phyloP scores from a whole-genome alignment of 2,329 filamentous ascomycete genomes.

The Curvularia lunata region DNA sequence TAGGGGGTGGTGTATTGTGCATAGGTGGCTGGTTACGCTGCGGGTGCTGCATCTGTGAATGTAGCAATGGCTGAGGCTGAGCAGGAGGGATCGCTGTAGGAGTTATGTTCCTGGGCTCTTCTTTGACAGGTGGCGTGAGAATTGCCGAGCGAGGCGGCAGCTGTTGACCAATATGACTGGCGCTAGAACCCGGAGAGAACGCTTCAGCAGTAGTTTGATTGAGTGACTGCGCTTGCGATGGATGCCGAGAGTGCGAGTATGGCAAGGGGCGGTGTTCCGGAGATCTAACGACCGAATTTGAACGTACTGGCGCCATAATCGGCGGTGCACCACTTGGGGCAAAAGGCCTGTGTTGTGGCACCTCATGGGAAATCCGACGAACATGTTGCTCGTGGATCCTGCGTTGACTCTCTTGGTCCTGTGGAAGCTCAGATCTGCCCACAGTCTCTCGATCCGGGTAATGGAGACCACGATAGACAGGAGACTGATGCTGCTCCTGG shows the following conservation, averaged over 20 bases:
- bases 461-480: conserved; percentile 32
- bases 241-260: conserved; percentile 38
- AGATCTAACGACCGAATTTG: conserved; percentile 34
- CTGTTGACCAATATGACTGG: conserved; percentile 29
- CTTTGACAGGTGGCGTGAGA: conserved; percentile 44
- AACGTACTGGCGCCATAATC: conserved; percentile 36
- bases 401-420: conserved; percentile 40
- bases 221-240: conserved; percentile 34
- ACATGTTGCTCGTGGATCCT: conserved; percentile 37
- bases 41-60: conserved; percentile 32
- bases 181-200: conserved; percentile 27
- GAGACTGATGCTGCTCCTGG: conserved; percentile 38
- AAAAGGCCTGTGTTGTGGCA: conserved; percentile 36
- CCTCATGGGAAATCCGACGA: conserved; percentile 43
- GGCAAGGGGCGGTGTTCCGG: conserved; percentile 42
- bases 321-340: conserved; percentile 26
- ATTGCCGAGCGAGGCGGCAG: conserved; percentile 32
- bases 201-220: conserved; percentile 31
- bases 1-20: conserved; percentile 27
- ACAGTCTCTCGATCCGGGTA: conserved; percentile 39
- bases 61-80: conserved; percentile 28
- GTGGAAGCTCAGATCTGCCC: conserved; percentile 35
- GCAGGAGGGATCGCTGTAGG: conserved; percentile 28
- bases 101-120: conserved; percentile 39
- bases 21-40: conserved; percentile 29